phyloP scores from a whole-genome alignment of 257 asterid genomes.

The Gentiana straminea region DNA sequence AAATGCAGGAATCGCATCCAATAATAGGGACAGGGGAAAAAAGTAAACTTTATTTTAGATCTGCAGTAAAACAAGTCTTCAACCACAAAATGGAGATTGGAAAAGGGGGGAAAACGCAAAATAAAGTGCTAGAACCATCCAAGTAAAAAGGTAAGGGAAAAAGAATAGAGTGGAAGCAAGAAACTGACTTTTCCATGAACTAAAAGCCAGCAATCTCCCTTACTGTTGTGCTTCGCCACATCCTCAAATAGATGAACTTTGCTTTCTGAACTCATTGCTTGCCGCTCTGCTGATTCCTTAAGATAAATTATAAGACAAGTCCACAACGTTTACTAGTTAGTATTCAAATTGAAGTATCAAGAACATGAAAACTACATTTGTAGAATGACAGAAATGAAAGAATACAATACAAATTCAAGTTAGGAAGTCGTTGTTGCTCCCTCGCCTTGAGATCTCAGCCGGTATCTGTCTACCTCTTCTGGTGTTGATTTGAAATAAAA shows the following conservation, averaged over 20 bases:
- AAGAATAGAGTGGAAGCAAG: not conserved
- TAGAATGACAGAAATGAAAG: not conserved
- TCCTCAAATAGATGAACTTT: slow-evolving; percentile 35
- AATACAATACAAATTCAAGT: not conserved
- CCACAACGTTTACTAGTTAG: not conserved
- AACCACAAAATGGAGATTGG: too few relatives aligned
- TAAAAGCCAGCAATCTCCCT: slow-evolving; percentile 56
- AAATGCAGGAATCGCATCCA: slow-evolving; percentile 1
- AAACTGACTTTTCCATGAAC: slow-evolving; percentile 44
- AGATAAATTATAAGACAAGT: not conserved
- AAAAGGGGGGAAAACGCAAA: not conserved
- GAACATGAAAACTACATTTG: not conserved
- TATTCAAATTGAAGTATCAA: not conserved
- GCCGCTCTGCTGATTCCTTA: not conserved
- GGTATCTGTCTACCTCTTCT: too few relatives aligned
- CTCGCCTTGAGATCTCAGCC: too few relatives aligned
- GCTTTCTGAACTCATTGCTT: slow-evolving; percentile 26
- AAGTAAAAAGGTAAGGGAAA: not conserved
- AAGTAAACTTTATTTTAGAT: not conserved
- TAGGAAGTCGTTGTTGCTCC: too few relatives aligned
- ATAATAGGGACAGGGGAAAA: too few relatives aligned
- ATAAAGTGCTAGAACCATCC: not conserved
- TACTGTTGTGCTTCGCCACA: slow-evolving; percentile 34
- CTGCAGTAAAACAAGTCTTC: not conserved
- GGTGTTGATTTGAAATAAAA: too few relatives aligned